Percentiles rank a stretch among this genome's conserved stretches.
These are phyloP conservation scores for Canna indica DNA, from an alignment of 176 grass and related monocot species.

Conservation along the genomic window DNA sequence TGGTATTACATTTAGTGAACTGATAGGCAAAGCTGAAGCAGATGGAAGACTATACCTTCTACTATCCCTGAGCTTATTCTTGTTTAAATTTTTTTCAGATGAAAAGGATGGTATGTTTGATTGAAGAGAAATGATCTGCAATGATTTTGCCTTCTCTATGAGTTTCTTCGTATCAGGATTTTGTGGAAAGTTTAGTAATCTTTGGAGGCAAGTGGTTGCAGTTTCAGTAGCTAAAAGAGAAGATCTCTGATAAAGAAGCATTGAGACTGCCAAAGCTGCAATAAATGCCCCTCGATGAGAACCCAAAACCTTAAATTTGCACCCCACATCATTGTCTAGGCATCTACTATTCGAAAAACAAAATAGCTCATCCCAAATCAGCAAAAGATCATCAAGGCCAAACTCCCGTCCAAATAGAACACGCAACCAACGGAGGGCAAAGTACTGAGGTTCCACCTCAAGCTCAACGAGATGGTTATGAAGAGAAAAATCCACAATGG, in stretches of 20 bases:
- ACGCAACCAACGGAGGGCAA: conserved; percentile 88
- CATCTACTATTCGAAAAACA: conserved; percentile 49
- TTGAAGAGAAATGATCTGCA: conserved; percentile 53
- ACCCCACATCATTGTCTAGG: conserved; percentile 35
- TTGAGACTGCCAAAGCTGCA: conserved; percentile 73
- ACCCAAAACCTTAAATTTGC: conserved; percentile 64
- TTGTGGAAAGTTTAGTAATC: conserved; percentile 72
- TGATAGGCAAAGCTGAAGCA: conserved; percentile 36
- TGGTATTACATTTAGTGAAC: conserved; percentile 35
- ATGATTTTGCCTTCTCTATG: conserved; percentile 69
- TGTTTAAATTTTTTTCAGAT: conserved; percentile 26
- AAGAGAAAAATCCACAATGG: conserved; percentile 60
- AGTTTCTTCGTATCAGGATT: conserved; percentile 61
- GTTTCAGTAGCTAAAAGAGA: conserved; percentile 85
- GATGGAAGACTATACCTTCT: conserved; percentile 29
- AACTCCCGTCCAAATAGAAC: conserved; percentile 93
- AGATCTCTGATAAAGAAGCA: conserved; percentile 86
- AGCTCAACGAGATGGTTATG: conserved; percentile 90
- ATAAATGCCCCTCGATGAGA: conserved; percentile 85
- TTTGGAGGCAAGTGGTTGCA: conserved; percentile 68
- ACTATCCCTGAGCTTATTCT: conserved; percentile 24
- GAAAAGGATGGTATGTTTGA: conserved; percentile 33
- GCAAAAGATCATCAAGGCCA: conserved; percentile 62
- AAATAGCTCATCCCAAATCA: conserved; percentile 81
- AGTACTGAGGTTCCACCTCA: conserved; percentile 93